Evolutionary conservation across 176 grass and related monocot species (phyloP), one percentile per base, ranked within the genome.

Genomic region (Otatea glauca): DNA sequence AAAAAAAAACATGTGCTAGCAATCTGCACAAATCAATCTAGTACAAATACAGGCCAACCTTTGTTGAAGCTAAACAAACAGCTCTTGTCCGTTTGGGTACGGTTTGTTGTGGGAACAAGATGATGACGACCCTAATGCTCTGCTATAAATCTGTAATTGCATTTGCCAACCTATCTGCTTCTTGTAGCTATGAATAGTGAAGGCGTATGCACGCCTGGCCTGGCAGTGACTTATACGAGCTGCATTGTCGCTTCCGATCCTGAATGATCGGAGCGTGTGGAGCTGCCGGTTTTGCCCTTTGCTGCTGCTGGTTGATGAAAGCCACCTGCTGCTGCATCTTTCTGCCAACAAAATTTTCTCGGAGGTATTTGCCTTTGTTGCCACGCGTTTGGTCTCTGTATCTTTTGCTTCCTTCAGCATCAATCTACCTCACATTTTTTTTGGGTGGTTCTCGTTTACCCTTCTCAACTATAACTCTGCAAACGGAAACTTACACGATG

Each of bases 401-500:
- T 75, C 51, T 75, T 81, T 67, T 47, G 69, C 68, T 87, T 68
- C 71, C 86, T 68, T 87, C 71, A n/a, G 72, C 79, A 43, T 88
- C 79, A 88, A 29, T 83, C 63, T n/a, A 21, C 61, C 29, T 76
- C 63, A 60, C 29, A 17, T 34, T 0, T 8, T 21, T 44, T 27
- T 1, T 2, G 7, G 3, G 9, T 20, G 39, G 32, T n/a, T 29
- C 29, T 39, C 70, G 24, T 27, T 20, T 6, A 23, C 7, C 5
- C 25, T 17, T 41, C 21, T 25, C 13, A 32, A 7, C 12, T 63
- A 5, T 64, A 32, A 17, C 14, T 5, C 44, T 16, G 23, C 44
- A 72, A 2, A 49, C 20, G 6, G n/a, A 60, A 60, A 60, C 56
- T 60, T 24, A 59, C 21, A 60, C 27, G 17, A 53, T 5, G 27